Percentiles rank a stretch among this genome's conserved stretches.
Conservation (phyloP, 2,329 filamentous ascomycete species). For the Xylariaceae sp. region DNA sequence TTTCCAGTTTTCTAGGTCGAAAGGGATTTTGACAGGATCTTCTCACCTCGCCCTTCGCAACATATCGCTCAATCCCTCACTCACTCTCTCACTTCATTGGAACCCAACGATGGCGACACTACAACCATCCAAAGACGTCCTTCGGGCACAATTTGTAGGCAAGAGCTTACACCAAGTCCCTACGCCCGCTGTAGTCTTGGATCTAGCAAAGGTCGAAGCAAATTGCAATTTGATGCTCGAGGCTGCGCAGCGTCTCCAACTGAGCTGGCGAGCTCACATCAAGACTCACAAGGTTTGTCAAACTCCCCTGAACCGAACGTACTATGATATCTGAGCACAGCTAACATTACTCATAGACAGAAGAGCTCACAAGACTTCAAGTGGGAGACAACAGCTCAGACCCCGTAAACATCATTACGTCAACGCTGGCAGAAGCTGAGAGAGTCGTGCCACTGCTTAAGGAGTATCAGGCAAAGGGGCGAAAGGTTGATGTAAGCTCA, state of each 20-base stretch:
- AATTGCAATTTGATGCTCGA: constrained; percentile 72
- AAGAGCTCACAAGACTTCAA: constrained; percentile 63
- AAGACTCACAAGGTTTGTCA: constrained; percentile 75
- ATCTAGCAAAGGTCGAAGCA: constrained; percentile 59
- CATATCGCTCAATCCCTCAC: not conserved
- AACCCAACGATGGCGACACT: constrained; percentile 19
- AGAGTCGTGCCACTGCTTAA: constrained; percentile 57
- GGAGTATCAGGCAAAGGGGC: constrained; percentile 51
- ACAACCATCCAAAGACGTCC: constrained; percentile 31
- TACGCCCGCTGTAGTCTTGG: constrained; percentile 65
- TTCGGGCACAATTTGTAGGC: constrained; percentile 50
- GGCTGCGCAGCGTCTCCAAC: constrained; percentile 52
- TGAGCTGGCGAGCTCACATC: constrained; percentile 72
- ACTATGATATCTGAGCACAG: too few species aligned
- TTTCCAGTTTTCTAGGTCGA: too few species aligned
- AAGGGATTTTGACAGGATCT: too few species aligned
- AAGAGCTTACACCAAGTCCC: constrained; percentile 56
- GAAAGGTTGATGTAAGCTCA: constrained; percentile 53
- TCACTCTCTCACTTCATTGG: not conserved
- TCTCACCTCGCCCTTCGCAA: too few species aligned
- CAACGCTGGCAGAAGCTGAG: constrained; percentile 72
- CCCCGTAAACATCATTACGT: constrained; percentile 62
- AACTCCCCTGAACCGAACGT: constrained; percentile 7
- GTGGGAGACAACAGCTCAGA: constrained; percentile 52
- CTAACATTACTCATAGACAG: constrained; percentile 46